phyloP scores from a whole-genome alignment of 2,329 filamentous ascomycete species.

The Nemania diffusa region DNA sequence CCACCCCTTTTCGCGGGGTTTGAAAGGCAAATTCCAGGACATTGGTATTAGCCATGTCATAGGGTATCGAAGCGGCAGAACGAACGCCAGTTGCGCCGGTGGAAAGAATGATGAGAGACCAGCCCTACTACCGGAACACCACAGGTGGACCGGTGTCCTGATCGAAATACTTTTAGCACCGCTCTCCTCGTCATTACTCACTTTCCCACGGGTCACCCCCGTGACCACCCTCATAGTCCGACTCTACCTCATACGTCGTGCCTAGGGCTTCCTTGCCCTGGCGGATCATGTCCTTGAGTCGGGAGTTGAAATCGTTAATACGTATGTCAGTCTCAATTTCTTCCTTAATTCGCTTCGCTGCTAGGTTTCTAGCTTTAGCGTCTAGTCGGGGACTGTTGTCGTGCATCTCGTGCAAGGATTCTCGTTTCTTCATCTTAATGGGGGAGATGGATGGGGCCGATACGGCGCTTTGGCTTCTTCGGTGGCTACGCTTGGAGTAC shows the following conservation, averaged over 20 bases:
- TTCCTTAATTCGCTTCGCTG: slow-evolving; percentile 75
- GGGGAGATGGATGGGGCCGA: slow-evolving; percentile 54
- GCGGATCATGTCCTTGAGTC: slow-evolving; percentile 85
- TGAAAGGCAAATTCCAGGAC: slow-evolving; percentile 12
- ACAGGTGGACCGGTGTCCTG: not conserved
- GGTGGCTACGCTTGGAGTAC: slow-evolving; percentile 49
- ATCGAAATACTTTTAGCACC: not conserved
- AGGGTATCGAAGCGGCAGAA: slow-evolving; percentile 20
- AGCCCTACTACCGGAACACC: not conserved
- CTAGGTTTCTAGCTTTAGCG: slow-evolving; percentile 77
- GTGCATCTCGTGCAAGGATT: slow-evolving; percentile 42
- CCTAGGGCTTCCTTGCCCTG: slow-evolving; percentile 89
- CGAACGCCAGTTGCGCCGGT: slow-evolving; percentile 20
- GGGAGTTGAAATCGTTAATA: slow-evolving; percentile 81
- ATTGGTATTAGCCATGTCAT: slow-evolving; percentile 2
- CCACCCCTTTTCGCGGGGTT: not conserved
- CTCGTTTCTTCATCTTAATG: slow-evolving; percentile 34
- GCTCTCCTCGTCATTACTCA: slow-evolving; percentile 28
- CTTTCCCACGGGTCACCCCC: slow-evolving; percentile 54
- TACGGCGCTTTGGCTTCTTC: slow-evolving; percentile 58
- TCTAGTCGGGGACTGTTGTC: slow-evolving; percentile 63
- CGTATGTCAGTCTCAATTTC: slow-evolving; percentile 83
- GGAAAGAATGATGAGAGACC: slow-evolving; percentile 6
- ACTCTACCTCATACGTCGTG: slow-evolving; percentile 73
- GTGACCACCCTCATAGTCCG: slow-evolving; percentile 47